phyloP scores from a whole-genome alignment of 352 stramenopile genomes.

The Peronosclerospora sorghi region DNA sequence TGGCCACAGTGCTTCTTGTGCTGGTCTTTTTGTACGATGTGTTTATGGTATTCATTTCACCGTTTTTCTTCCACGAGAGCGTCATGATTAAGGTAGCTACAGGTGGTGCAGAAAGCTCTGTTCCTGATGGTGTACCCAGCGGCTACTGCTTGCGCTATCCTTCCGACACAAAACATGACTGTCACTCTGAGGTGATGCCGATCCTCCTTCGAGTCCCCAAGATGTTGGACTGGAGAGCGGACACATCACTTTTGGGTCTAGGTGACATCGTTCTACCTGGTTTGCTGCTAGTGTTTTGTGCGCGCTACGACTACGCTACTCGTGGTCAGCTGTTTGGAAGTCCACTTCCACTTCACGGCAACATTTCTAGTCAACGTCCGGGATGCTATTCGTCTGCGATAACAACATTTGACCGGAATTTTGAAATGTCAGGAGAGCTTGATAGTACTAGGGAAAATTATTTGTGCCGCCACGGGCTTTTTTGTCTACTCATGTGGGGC shows the following conservation, averaged over 20 bases:
- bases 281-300: slow-evolving; percentile 91
- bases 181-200: slow-evolving; percentile 80
- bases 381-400: neutral
- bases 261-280: slow-evolving; percentile 95
- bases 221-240: slow-evolving; percentile 87
- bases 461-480: slow-evolving; percentile 41
- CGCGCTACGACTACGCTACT: slow-evolving; percentile 88
- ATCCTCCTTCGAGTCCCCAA: slow-evolving; percentile 92
- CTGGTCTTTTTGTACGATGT: slow-evolving; percentile 94
- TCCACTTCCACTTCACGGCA: slow-evolving; percentile 32
- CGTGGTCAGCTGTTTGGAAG: slow-evolving; percentile 55
- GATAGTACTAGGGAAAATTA: slow-evolving; percentile 17
- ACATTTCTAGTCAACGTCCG: slow-evolving; percentile 21
- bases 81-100: slow-evolving; percentile 94
- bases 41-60: slow-evolving; percentile 94
- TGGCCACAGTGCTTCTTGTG: slow-evolving; percentile 86
- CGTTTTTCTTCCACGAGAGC: slow-evolving; percentile 81
- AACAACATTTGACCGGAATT: slow-evolving; percentile 1
- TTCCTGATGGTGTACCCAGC: slow-evolving; percentile 25
- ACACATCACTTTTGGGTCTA: slow-evolving; percentile 89
- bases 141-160: slow-evolving; percentile 70
- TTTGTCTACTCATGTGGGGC: slow-evolving; percentile 81
- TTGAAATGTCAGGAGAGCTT: slow-evolving; percentile 36
- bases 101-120: slow-evolving; percentile 46
- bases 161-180: slow-evolving; percentile 44